Evolutionary conservation across 176 grass and related monocot species (phyloP).

Genomic region (Sorghum bicolor): DNA sequence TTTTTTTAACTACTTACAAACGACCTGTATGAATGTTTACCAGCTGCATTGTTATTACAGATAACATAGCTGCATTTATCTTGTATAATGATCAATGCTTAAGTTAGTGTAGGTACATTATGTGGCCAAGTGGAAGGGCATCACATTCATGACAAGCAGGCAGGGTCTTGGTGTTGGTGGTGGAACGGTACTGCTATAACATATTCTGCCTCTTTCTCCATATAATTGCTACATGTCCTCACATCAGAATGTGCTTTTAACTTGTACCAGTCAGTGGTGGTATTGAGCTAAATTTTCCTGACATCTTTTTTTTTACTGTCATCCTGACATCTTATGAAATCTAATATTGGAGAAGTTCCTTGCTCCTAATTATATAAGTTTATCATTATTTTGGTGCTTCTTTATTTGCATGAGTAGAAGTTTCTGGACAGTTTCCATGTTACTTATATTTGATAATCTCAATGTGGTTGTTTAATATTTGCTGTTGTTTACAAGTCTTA

Average conservation of each 20-base stretch:
- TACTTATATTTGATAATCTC: neutral
- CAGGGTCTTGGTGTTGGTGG: constrained; percentile 89
- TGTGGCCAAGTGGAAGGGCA: constrained; percentile 95
- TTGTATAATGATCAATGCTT: constrained; percentile 13
- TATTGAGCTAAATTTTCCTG: neutral
- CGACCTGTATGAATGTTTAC: neutral
- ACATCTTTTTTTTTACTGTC: too few species aligned
- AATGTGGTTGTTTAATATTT: neutral
- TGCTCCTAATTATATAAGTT: neutral
- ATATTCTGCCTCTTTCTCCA: constrained; percentile 20
- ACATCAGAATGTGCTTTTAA: neutral
- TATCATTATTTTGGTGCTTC: neutral
- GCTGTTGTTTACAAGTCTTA: neutral
- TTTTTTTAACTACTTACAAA: neutral
- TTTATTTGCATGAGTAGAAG: neutral
- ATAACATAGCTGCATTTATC: neutral
- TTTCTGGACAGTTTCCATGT: neutral
- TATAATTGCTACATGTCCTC: neutral
- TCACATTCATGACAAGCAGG: constrained; percentile 98
- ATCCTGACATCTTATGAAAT: neutral
- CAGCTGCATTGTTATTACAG: neutral
- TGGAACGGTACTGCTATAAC: constrained; percentile 65
- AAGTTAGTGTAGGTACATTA: constrained; percentile 82
- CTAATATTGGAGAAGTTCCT: neutral
- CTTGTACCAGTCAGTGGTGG: neutral